Base-by-base conservation (phyloP, 2,329 filamentous ascomycete species). In the Hymenoscyphus salicellus region DNA sequence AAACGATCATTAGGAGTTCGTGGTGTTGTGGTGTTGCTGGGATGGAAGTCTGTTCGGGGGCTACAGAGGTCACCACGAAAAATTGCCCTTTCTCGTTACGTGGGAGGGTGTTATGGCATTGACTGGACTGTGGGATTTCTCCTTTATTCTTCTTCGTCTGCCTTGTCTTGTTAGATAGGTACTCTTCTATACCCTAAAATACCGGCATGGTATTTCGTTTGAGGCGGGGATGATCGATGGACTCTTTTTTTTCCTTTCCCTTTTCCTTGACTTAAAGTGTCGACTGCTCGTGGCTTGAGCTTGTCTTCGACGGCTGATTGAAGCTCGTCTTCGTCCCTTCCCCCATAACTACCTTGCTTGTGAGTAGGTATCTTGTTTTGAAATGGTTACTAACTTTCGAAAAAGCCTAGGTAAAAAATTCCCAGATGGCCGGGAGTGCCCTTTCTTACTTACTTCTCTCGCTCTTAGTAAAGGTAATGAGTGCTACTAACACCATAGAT, bases 121-220 rank as follows among this genome's bases (percentile, higher is more conserved):
- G 28, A 30, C 28, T 30, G n/a, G n/a, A 3, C 41, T n/a, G n/a
- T 10, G 20, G 11, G 43, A n/a, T 10, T n/a, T 3, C 14, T 26
- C 20, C 20, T 23, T 2, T 52, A 14, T 23, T 26, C 23, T 11
- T 46, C n/a, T 23, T 46, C 6, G 16, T 46, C 46, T 52, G 23
- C 46, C 46, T 52, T 52, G 20, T 52, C 46, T 52, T 52, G 20
- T 52, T 52, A 52, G 46, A 52, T 52, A 52, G 46, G 46, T 52
- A 52, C n/a, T 17, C 26, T 20, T 52, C 46, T 52, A 52, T 23
- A 52, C 20, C 46, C 46, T 52, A 52, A 23, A 38, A 38, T 38
- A 38, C 36, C 36, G 14, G 36, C 36, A 38, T 38, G 36, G 36
- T 38, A 38, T 52, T 46, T 23, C 46, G 46, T 52, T 23, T 23